A percentile compares a stretch with the other conserved stretches of the same genome.
Conservation (phyloP, 495 filamentous ascomycete species). For the Tuber borchii region DNA sequence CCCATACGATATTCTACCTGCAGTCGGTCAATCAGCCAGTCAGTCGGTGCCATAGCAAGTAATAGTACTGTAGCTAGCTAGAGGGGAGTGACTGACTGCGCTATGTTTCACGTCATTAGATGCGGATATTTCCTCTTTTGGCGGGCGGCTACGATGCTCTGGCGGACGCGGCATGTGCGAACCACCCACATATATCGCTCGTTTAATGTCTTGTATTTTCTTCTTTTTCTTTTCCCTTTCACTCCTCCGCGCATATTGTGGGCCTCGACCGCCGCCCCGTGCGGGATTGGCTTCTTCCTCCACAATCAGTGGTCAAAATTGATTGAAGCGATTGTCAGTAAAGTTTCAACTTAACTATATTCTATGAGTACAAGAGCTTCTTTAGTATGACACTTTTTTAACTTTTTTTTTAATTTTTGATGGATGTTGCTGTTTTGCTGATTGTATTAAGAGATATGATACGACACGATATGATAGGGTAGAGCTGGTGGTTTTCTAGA, state of each 20-base stretch:
- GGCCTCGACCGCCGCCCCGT: slow-evolving; percentile 1
- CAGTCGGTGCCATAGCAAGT: neutral
- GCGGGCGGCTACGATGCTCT: slow-evolving; percentile 6
- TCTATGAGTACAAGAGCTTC: neutral
- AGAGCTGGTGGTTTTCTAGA: neutral
- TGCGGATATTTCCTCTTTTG: slow-evolving; percentile 33
- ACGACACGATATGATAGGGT: neutral
- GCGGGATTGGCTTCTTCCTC: neutral
- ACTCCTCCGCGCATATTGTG: neutral
- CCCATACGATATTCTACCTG: neutral
- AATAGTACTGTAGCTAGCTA: neutral
- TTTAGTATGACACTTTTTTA: neutral
- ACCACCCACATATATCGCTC: slow-evolving; percentile 5
- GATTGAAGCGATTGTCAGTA: neutral
- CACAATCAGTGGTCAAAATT: neutral
- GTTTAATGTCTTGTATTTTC: neutral
- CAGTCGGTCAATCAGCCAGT: neutral
- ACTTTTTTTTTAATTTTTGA: neutral
- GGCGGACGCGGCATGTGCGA: slow-evolving; percentile 5
- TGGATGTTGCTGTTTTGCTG: neutral
- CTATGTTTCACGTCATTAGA: slow-evolving; percentile 34
- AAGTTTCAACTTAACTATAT: neutral
- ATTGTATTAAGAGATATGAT: neutral
- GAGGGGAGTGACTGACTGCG: slow-evolving; percentile 8
- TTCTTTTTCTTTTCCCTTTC: neutral